Evolutionary conservation across 2,329 filamentous ascomycete genomes (phyloP).

Genomic region (Cladosporium sp.): DNA sequence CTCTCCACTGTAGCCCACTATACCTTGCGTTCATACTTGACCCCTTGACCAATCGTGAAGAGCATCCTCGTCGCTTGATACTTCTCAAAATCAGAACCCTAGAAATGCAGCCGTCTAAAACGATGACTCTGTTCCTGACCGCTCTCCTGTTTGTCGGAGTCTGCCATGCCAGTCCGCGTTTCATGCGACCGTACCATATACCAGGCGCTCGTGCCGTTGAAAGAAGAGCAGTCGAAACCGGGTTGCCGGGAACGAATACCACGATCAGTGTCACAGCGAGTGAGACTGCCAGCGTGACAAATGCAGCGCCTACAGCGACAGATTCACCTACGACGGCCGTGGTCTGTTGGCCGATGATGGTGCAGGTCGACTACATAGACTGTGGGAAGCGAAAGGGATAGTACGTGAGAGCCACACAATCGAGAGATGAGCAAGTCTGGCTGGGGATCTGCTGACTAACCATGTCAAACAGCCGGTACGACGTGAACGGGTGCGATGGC

Average conservation of each 20-base stretch:
- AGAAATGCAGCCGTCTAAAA: neutral
- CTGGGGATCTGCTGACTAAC: neutral
- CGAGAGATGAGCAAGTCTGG: neutral
- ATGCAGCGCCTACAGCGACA: neutral
- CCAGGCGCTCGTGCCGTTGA: neutral
- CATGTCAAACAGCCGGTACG: slow-evolving; percentile 17
- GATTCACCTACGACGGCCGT: neutral
- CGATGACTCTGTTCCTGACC: neutral
- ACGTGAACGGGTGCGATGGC: slow-evolving; percentile 21
- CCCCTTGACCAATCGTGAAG: neutral
- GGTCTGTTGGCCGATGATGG: slow-evolving; percentile 13
- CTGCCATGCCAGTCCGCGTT: neutral
- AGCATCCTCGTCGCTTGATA: neutral
- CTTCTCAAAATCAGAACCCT: neutral
- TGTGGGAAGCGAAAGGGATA: slow-evolving; percentile 18
- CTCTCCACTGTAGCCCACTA: neutral
- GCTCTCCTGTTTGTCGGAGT: neutral
- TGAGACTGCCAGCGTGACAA: neutral
- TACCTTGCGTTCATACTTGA: neutral
- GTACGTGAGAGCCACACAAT: slow-evolving; percentile 12
- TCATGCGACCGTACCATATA: neutral
- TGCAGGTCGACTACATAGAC: slow-evolving; percentile 18
- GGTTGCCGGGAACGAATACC: neutral
- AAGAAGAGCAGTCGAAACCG: neutral
- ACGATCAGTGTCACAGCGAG: neutral